Conservation (phyloP, 2,329 filamentous ascomycete genomes). For the Aspergillus oerlinghausenensis region DNA sequence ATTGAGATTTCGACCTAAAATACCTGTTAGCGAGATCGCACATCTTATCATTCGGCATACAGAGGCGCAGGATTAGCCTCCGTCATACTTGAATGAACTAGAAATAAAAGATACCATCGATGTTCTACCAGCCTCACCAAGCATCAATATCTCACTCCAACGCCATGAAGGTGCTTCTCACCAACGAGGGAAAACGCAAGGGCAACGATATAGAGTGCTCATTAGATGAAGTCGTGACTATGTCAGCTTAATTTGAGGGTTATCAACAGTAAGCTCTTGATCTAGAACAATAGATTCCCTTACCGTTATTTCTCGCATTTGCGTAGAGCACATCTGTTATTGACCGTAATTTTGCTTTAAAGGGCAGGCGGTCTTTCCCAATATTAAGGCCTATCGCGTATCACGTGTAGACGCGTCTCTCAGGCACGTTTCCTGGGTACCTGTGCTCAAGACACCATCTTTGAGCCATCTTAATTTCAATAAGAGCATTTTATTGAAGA, state of each 20-base stretch:
- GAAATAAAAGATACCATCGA: not conserved
- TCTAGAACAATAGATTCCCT: not conserved
- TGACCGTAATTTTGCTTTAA: not conserved
- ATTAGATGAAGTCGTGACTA: not conserved
- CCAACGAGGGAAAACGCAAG: not conserved
- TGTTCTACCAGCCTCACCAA: not conserved
- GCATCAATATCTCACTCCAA: not conserved
- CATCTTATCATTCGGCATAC: not conserved
- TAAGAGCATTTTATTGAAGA: not conserved
- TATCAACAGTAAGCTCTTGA: not conserved
- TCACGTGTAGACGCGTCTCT: slow-evolving; percentile 34
- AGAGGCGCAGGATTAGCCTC: not conserved
- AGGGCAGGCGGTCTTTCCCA: not conserved
- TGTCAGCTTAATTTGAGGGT: not conserved
- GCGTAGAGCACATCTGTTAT: not conserved
- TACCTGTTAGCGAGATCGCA: not conserved
- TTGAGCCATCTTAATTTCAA: not conserved
- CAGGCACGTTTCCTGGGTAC: slow-evolving; percentile 11
- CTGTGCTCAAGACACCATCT: slow-evolving; percentile 3
- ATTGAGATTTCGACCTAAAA: slow-evolving; percentile 45
- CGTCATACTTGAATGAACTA: not conserved
- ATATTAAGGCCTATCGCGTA: slow-evolving; percentile 16
- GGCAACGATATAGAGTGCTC: not conserved
- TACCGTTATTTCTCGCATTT: not conserved
- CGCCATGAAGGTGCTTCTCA: not conserved